Base-by-base conservation (phyloP, 768 basidiomycete genomes). In the Amanita fuliginea region DNA sequence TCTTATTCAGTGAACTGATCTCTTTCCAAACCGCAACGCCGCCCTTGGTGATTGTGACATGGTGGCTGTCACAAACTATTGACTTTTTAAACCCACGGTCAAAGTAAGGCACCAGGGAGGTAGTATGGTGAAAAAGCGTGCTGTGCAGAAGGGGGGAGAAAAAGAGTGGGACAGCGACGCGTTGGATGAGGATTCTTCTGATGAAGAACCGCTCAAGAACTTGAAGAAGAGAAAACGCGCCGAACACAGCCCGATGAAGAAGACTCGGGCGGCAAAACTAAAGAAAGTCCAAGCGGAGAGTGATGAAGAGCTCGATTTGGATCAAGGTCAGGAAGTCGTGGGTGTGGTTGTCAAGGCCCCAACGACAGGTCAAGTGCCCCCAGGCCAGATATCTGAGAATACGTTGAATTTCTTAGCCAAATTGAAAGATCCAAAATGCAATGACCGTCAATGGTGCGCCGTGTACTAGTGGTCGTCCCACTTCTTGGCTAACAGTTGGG, bases 381-480 rank as follows among this genome's bases (percentile, higher is more conserved):
- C 89, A 9, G 93, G 92, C 8, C 80, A 81, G 62, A 78, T 96
- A 59, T 94, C 92, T 1, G 72, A 81, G 57, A 94, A 96, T 55
- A 89, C 86, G 3, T 63, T 97, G 32, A 67, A 88, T 58, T 96
- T 96, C 60, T 62, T 94, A 49, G 65, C 55, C 6, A 71, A 83
- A 21, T 69, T 96, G 35, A 74, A 74, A 58, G 77, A 87, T 51
- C 84, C 89, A 1, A 73, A 78, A 39, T 81, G 81, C 59, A 93
- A 97, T 53, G 86, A 96, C 60, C 75, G 91, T 3, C 75, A 83
- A 66, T 89, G 90, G 91, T 88, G 49, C 16, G n/a, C n/a, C n/a
- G n/a, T n/a, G n/a, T n/a, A n/a, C n/a, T n/a, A n/a, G 60, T 55
- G 26, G 3, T 22, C 14, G 16, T 13, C n/a, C n/a, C n/a, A 16